Conservation (phyloP, 1,284 basidiomycete species). For the Cronartium quercuum region DNA sequence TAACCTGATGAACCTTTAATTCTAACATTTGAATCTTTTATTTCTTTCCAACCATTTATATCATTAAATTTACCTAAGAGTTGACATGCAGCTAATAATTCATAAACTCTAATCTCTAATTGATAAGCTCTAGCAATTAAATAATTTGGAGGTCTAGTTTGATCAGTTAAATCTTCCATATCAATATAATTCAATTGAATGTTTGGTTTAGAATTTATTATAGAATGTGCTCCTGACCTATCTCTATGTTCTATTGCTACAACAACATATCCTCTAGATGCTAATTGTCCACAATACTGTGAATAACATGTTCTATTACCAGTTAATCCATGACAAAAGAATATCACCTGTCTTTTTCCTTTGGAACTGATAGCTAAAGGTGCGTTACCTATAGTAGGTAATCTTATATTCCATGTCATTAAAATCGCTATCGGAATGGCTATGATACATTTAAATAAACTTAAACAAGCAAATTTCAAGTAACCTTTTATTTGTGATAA, state of each 20-base stretch:
- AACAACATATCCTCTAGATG: constrained; percentile 53
- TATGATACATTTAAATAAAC: constrained; percentile 6
- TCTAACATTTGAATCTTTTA: constrained; percentile 13
- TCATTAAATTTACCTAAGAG: constrained; percentile 1
- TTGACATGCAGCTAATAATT: constrained; percentile 7
- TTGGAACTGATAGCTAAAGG: not conserved
- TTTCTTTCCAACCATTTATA: constrained; percentile 4
- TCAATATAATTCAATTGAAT: not conserved
- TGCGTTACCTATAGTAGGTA: constrained; percentile 17
- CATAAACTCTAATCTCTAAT: constrained; percentile 16
- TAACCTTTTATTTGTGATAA: constrained; percentile 30
- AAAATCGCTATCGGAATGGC: constrained; percentile 1
- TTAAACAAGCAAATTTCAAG: constrained; percentile 14
- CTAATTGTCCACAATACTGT: constrained; percentile 52
- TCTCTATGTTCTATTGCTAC: constrained; percentile 53
- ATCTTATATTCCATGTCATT: not conserved
- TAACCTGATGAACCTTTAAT: constrained; percentile 15
- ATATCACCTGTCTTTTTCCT: constrained; percentile 49
- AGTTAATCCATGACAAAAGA: constrained; percentile 52
- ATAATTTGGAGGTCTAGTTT: constrained; percentile 11
- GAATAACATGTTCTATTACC: constrained; percentile 52
- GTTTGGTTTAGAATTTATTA: not conserved
- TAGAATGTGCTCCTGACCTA: constrained; percentile 3
- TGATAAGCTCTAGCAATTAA: constrained; percentile 16
- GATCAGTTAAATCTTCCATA: constrained; percentile 10